These are phyloP conservation scores for Stemphylium vesicarium DNA, from an alignment of 2,329 filamentous ascomycete species.

Conservation along the genomic window DNA sequence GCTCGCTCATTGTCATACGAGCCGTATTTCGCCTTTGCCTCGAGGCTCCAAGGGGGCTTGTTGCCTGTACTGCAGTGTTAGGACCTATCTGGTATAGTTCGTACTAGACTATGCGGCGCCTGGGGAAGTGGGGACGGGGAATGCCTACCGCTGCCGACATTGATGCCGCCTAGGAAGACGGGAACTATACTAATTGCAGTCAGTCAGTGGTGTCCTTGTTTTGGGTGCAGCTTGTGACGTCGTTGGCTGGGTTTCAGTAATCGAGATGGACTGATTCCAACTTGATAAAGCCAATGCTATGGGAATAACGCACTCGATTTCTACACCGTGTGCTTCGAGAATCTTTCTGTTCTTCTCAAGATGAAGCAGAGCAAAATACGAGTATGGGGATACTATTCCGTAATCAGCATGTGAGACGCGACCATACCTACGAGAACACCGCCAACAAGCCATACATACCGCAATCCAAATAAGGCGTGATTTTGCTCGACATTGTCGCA, in stretches of 20 bases:
- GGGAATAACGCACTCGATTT: constrained; percentile 66
- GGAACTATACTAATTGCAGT: constrained; percentile 66
- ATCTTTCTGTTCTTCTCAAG: constrained; percentile 62
- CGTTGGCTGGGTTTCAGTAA: constrained; percentile 2
- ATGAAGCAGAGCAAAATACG: constrained; percentile 62
- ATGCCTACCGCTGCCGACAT: constrained; percentile 49
- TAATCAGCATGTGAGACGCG: constrained; percentile 14
- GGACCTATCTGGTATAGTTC: background rate
- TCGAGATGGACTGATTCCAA: background rate
- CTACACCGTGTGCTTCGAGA: constrained; percentile 64
- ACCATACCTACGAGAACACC: background rate
- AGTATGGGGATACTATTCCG: constrained; percentile 66
- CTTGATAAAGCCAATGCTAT: background rate
- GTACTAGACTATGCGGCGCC: background rate
- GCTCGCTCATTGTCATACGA: constrained; percentile 57
- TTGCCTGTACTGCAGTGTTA: constrained; percentile 62
- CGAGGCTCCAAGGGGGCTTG: constrained; percentile 74
- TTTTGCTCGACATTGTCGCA: constrained; percentile 63
- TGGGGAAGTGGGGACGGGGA: constrained; percentile 4
- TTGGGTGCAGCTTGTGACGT: background rate
- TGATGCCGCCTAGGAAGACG: constrained; percentile 66
- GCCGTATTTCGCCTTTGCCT: constrained; percentile 69
- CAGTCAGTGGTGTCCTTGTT: constrained; percentile 7
- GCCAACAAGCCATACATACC: constrained; percentile 54
- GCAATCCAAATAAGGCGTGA: constrained; percentile 72